Base-by-base conservation (phyloP, 305 asterid genomes). In the Solanum chacoense region DNA sequence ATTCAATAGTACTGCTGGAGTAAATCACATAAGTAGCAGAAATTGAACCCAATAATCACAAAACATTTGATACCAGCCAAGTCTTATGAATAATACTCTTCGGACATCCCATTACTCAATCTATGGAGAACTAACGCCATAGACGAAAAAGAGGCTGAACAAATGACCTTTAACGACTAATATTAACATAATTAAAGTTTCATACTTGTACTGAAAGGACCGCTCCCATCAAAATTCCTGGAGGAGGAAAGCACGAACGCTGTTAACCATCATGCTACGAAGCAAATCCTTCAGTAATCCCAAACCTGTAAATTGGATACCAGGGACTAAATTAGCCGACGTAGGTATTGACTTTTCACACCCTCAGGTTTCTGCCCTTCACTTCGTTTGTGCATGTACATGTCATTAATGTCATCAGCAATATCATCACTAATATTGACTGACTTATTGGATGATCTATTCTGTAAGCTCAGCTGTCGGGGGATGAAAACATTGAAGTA, bases 401-500 rank as follows among this genome's bases (percentile, higher is more conserved):
- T 55, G 32, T 84, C 87, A 73, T 80, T 92, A 87, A 45, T 32
- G 67, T 90, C 91, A 50, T 87, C 94, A 31, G 29, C 93, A 73
- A 88, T 93, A 37, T 93, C 98, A 72, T 94, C 96, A 80, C 93
- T 96, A 12, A 93, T 93, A 88, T 93, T 94, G 50, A 93, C 89
- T 29, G 83, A 89, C 59, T 88, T 90, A 7, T 42, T n/a, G 29
- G 95, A 72, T 50, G 90, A 92, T 90, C 94, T 91, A 28, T 93
- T 91, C 76, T 89, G 92, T 77, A 87, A 29, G 91, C 95, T 88
- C 93, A 96, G 91, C 55, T 91, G 95, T 55, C 91, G 87, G 4
- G 95, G 95, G 89, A 96, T 89, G 85, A 93, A 93, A 75, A 94
- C 98, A 89, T 95, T 93, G 80, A 95, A 95, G 94, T 95, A 95